These are phyloP conservation scores for Pyricularia grisea DNA, from an alignment of 2,329 filamentous ascomycete genomes.

Conservation along the genomic window DNA sequence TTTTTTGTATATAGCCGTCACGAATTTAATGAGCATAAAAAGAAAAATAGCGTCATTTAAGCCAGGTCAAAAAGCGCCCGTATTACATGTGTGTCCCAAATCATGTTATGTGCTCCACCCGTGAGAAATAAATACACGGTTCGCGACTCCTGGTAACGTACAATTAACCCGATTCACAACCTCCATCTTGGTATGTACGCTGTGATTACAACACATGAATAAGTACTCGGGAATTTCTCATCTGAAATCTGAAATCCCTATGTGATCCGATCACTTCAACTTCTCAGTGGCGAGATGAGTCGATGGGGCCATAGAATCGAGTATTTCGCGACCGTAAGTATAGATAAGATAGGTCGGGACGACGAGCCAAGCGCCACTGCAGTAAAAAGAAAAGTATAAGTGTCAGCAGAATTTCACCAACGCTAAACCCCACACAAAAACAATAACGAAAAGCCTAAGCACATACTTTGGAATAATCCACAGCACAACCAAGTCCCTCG, in stretches of 20 bases:
- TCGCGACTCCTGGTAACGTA: background rate
- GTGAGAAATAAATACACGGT: background rate
- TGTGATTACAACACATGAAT: background rate
- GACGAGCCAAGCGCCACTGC: constrained; percentile 46
- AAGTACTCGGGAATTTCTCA: background rate
- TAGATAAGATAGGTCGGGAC: constrained; percentile 42
- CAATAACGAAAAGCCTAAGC: background rate
- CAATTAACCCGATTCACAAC: background rate
- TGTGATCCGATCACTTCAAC: background rate
- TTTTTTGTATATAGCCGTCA: background rate
- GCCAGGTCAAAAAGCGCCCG: background rate
- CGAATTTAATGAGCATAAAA: background rate
- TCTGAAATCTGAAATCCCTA: background rate
- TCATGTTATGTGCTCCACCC: background rate
- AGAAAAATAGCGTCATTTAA: background rate
- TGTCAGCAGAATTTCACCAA: constrained; percentile 1
- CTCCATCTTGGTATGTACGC: background rate
- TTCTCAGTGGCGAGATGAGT: constrained; percentile 11
- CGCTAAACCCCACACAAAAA: background rate
- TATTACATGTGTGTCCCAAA: background rate
- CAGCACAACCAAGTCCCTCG: constrained; percentile 32
- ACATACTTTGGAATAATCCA: constrained; percentile 53
- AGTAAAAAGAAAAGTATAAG: too few species aligned
- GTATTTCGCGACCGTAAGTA: constrained; percentile 36
- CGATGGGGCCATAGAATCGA: constrained; percentile 32